Base-by-base conservation (phyloP, 331 rosid species). In the Dryas integrifolia region DNA sequence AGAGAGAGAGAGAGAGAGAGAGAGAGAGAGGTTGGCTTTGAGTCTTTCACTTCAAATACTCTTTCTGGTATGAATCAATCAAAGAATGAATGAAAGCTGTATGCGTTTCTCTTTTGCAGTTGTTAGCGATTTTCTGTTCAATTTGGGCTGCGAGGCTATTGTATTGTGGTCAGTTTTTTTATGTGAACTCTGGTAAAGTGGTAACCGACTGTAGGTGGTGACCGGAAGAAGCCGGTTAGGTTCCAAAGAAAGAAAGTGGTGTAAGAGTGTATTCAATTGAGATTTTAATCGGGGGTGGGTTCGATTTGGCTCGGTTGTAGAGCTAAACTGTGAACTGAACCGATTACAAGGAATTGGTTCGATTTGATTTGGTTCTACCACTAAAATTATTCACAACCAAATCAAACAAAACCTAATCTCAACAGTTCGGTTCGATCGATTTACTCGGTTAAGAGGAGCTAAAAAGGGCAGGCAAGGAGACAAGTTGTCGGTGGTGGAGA, bases 201-300 rank as follows among this genome's bases (percentile, higher is more conserved):
- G 63, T 56, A 48, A 77, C 72, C 76, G 69, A 53, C 40, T 15
- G 72, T 21, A 64, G 4, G 58, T 40, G 45, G 65, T 45, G 70
- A 76, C 80, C 64, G 77, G 69, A 1, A 43, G 68, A 41, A 58
- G 50, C 74, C 82, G 75, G 78, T 72, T 58, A 8, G 13, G 26
- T 26, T 9, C 45, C 35, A 30, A 30, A 30, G 35, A 68, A 9
- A 50, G 4, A 1, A 65, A 12, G 16, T 40, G 51, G 2, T 30
- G 35, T 30, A n/a, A 40, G 0, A 21, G 24, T 21, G 24, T 21
- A 21, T 21, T 21, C 24, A 21, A 21, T 21, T 21, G 24, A 21
- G 24, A 21, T 21, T 21, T 21, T 21, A 21, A 21, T 21, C 24
- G 24, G 24, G 24, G 47, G 48, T 69, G 35, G 40, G 65, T 1